A percentile compares a stretch with the other conserved stretches of the same genome.
These are phyloP conservation scores for Cucumis sativus DNA, from an alignment of 306 rosid species.

Conservation along the genomic window Cucumber_9930_V3 NC_026659.2:26378501-26379000, in stretches of 20 bases:
- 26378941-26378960: neutral
- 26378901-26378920: neutral
- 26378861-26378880: neutral
- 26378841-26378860: neutral
- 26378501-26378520: constrained; percentile 92
- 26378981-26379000: neutral
- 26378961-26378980: neutral
- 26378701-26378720: constrained; percentile 27
- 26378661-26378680: constrained; percentile 43
- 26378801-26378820: neutral
- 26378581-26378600: neutral
- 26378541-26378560: constrained; percentile 11
- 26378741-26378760: neutral
- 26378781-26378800: neutral
- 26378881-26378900: neutral
- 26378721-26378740: constrained; percentile 24
- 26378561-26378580: neutral
- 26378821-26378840: neutral
- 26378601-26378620: neutral
- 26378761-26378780: no score
- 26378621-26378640: neutral
- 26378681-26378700: constrained; percentile 61
- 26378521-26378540: constrained; percentile 70
- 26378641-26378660: constrained; percentile 48
- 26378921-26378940: neutral